phyloP scores from a whole-genome alignment of 2,329 filamentous ascomycete species.

The Xylaria sp. region DNA sequence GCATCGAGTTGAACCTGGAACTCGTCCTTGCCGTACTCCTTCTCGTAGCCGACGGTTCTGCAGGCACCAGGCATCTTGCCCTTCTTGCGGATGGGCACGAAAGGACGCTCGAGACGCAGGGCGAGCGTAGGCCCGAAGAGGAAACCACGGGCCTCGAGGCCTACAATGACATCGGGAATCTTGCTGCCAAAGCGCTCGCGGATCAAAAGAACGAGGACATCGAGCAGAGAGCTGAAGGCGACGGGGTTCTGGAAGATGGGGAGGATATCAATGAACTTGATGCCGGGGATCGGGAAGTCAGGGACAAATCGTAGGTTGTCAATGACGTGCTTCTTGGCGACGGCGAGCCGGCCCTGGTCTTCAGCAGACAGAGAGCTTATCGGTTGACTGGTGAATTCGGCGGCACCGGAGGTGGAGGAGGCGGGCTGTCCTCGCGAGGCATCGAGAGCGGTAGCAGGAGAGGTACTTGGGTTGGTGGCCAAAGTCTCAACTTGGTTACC shows the following conservation, averaged over 20 bases:
- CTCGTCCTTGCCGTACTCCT: constrained; percentile 92
- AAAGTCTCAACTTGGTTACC: constrained; percentile 34
- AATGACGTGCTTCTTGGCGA: constrained; percentile 48
- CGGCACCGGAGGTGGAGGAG: constrained; percentile 55
- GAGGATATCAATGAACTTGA: constrained; percentile 97
- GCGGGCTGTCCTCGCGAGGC: constrained; percentile 59
- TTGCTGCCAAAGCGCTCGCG: constrained; percentile 53
- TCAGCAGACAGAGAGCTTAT: constrained; percentile 39
- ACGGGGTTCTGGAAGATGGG: constrained; percentile 79
- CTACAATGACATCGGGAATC: constrained; percentile 84
- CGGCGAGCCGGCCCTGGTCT: constrained; percentile 29
- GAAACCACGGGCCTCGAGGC: constrained; percentile 90
- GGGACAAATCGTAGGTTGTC: constrained; percentile 74
- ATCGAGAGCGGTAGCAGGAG: constrained; percentile 42
- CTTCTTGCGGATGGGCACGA: constrained; percentile 90
- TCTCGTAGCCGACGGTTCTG: constrained; percentile 79
- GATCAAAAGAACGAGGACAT: constrained; percentile 80
- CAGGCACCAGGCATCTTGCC: constrained; percentile 92
- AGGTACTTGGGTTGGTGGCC: constrained; percentile 32
- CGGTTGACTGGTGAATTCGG: constrained; percentile 64
- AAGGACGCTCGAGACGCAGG: constrained; percentile 72
- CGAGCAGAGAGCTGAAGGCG: constrained; percentile 71
- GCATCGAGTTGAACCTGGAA: constrained; percentile 93
- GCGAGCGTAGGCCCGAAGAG: constrained; percentile 90
- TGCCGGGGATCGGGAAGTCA: constrained; percentile 87